A percentile compares a stretch with the other conserved stretches of the same genome.
phyloP scores from a whole-genome alignment of 2,329 filamentous ascomycete species.

The Amauroascus verrucosus region DNA sequence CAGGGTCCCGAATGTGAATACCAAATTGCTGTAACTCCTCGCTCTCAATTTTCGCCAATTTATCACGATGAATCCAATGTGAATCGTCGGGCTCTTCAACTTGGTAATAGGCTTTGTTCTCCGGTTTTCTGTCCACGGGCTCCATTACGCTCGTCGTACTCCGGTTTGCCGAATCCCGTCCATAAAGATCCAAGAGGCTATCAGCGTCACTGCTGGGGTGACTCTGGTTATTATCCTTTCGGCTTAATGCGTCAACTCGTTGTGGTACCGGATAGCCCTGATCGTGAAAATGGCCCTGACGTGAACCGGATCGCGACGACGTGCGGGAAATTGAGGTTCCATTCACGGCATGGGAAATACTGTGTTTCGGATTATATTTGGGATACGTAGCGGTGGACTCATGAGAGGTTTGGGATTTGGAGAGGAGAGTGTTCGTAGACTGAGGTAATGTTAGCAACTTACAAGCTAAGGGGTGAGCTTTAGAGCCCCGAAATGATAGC shows the following conservation, averaged over 20 bases:
- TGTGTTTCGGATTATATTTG: slow-evolving; percentile 25
- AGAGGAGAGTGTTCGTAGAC: background rate
- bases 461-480: background rate
- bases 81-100: slow-evolving; percentile 25
- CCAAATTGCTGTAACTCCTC: slow-evolving; percentile 42
- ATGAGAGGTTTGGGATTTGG: slow-evolving; percentile 29
- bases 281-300: slow-evolving; percentile 25
- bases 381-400: slow-evolving; percentile 26
- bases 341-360: slow-evolving; percentile 26
- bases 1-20: slow-evolving; percentile 32
- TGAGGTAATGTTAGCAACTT: background rate
- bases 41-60: slow-evolving; percentile 42
- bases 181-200: slow-evolving; percentile 30
- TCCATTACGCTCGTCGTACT: slow-evolving; percentile 21
- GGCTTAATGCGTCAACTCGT: slow-evolving; percentile 25
- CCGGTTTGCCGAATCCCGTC: slow-evolving; percentile 22
- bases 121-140: slow-evolving; percentile 10
- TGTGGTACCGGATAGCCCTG: slow-evolving; percentile 20
- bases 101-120: slow-evolving; percentile 15
- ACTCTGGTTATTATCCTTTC: slow-evolving; percentile 26
- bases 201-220: slow-evolving; percentile 33
- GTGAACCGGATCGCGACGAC: slow-evolving; percentile 28
- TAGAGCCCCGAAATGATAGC: too few species aligned
- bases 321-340: slow-evolving; percentile 27
- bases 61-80: slow-evolving; percentile 44